Evolutionary conservation across 2,329 filamentous ascomycete species (phyloP).

Genomic region (Xylariaceae sp.): DNA sequence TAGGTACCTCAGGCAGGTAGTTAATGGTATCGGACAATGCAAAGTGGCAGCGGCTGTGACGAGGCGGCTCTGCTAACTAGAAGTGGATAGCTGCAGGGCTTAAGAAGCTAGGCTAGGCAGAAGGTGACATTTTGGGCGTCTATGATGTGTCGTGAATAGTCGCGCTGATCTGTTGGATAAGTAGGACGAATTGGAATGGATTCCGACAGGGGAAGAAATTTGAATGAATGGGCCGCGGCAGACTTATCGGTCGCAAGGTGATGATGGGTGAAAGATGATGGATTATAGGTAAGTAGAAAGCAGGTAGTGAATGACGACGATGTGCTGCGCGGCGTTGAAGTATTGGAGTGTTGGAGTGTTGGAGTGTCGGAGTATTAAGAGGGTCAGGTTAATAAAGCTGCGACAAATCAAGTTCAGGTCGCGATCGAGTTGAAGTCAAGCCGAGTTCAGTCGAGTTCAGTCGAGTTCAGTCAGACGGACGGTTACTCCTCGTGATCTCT

Average conservation of each 20-base stretch:
- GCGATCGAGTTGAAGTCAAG: not conserved
- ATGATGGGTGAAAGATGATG: too few relatives aligned
- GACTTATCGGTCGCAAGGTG: not conserved
- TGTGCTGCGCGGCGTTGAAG: not conserved
- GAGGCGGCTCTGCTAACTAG: slow-evolving; percentile 38
- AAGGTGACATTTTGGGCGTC: slow-evolving; percentile 30
- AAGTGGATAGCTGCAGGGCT: slow-evolving; percentile 36
- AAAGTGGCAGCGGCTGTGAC: slow-evolving; percentile 17
- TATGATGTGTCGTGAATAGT: slow-evolving; percentile 5
- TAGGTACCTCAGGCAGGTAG: not conserved
- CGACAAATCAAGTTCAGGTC: not conserved
- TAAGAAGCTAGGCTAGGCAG: slow-evolving; percentile 31
- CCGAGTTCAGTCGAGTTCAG: too few relatives aligned
- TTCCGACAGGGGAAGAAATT: not conserved
- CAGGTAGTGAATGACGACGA: not conserved
- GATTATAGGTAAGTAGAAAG: too few relatives aligned
- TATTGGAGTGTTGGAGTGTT: too few relatives aligned
- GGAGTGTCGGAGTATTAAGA: too few relatives aligned
- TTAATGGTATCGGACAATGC: slow-evolving; percentile 13
- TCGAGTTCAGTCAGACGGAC: not conserved
- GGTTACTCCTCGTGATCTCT: slow-evolving; percentile 35
- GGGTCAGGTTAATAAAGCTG: too few relatives aligned
- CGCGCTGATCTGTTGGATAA: not conserved
- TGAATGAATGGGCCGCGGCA: not conserved
- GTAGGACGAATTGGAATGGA: not conserved